phyloP scores from a whole-genome alignment of 371 early-diverging fungal species.

The Mortierella sp. region DNA sequence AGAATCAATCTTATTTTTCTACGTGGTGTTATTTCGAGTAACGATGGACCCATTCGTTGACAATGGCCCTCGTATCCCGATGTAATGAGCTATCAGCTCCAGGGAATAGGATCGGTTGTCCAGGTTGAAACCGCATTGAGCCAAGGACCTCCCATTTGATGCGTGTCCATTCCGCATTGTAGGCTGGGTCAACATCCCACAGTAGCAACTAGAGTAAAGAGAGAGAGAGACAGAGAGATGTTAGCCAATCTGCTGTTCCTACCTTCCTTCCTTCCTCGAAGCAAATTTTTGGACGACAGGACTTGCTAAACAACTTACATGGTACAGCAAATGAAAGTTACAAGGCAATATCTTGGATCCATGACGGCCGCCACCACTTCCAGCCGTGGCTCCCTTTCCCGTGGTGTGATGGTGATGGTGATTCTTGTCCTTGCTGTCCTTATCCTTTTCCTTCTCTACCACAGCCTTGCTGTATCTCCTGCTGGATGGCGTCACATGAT shows the following conservation, averaged over 20 bases:
- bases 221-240: not conserved
- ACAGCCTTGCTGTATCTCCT: not conserved
- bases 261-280: no score
- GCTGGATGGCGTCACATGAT: not conserved
- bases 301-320: constrained; percentile 29
- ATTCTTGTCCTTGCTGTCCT: constrained; percentile 1
- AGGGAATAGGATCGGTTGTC: constrained; percentile 49
- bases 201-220: constrained; percentile 24
- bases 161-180: constrained; percentile 45
- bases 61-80: constrained; percentile 22
- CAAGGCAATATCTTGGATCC: constrained; percentile 36
- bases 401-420: no score
- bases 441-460: constrained; percentile 3
- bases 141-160: constrained; percentile 49
- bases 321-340: constrained; percentile 45
- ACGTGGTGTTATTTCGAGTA: not conserved
- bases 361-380: no score
- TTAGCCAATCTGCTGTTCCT: no score
- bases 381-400: constrained; percentile 11
- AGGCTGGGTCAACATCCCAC: constrained; percentile 39
- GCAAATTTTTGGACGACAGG: not conserved
- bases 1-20: not conserved
- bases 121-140: constrained; percentile 50
- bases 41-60: constrained; percentile 23
- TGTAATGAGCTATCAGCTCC: constrained; percentile 36